phyloP scores from a whole-genome alignment of 176 grass and related monocot species.

The Oryza punctata region DNA sequence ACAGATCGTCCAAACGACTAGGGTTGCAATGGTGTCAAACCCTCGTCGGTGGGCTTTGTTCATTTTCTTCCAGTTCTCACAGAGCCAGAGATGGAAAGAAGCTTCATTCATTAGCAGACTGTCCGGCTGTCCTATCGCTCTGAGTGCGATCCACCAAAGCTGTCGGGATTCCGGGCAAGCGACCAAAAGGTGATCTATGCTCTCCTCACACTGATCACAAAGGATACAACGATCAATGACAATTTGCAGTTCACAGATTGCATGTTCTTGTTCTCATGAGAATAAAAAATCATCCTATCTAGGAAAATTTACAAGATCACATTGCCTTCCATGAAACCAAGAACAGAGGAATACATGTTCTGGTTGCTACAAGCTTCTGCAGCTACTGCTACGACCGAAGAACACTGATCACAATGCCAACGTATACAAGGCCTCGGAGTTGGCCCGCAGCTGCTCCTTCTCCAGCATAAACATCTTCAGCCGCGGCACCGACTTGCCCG shows the following conservation, averaged over 20 bases:
- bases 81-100: no score
- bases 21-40: no score
- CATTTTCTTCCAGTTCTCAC: no score
- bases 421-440: neutral
- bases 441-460: neutral
- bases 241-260: neutral
- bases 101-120: no score
- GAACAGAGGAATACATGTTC: neutral
- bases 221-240: neutral
- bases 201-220: no score
- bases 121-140: no score
- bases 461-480: neutral
- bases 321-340: neutral
- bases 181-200: no score
- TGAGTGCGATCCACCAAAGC: no score
- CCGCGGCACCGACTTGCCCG: neutral
- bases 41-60: no score
- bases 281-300: neutral
- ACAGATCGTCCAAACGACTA: no score
- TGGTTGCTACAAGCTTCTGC: neutral
- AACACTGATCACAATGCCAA: neutral
- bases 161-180: no score
- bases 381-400: neutral
- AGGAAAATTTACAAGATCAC: neutral
- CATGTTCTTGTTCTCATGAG: neutral